These are phyloP conservation scores for Juglanconis sp. DNA, from an alignment of 2,329 filamentous ascomycete species.

Conservation along the genomic window DNA sequence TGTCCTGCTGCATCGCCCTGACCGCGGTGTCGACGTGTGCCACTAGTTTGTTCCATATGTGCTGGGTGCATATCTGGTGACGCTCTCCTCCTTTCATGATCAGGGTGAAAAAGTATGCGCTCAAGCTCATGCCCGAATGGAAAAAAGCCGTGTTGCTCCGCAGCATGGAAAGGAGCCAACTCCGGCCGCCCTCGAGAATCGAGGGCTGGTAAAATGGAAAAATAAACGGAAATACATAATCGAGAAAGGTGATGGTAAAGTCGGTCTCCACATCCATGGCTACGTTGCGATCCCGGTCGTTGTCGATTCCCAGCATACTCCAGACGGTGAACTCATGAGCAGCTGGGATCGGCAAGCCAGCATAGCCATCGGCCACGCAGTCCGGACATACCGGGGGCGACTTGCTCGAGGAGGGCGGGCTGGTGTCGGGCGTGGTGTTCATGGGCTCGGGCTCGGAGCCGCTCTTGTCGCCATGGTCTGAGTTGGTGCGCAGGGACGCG, in stretches of 20 bases:
- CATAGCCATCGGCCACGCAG: constrained; percentile 7
- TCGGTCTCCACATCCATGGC: constrained; percentile 22
- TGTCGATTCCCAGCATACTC: constrained; percentile 15
- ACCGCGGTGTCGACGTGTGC: constrained; percentile 43
- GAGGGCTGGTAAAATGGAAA: constrained; percentile 61
- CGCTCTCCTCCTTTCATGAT: constrained; percentile 34
- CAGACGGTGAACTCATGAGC: constrained; percentile 14
- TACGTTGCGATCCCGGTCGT: constrained; percentile 4
- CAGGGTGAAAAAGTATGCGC: constrained; percentile 55
- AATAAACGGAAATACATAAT: constrained; percentile 59
- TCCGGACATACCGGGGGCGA: constrained; percentile 15
- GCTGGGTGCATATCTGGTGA: constrained; percentile 32
- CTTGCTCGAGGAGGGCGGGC: constrained; percentile 10
- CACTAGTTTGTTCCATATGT: constrained; percentile 38
- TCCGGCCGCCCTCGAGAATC: constrained; percentile 53
- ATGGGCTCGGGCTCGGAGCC: background rate
- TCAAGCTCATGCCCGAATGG: constrained; percentile 54
- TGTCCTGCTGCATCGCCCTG: constrained; percentile 60
- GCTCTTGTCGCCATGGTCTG: constrained; percentile 8
- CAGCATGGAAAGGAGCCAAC: constrained; percentile 58
- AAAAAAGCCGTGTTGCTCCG: constrained; percentile 56
- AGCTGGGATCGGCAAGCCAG: background rate
- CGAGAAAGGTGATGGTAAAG: constrained; percentile 57
- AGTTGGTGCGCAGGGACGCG: background rate
- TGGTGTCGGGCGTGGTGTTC: constrained; percentile 8